Evolutionary conservation across 805 yeast genomes (phyloP), one percentile per base, ranked within the genome.

Genomic region (Kuraishia piskuri): DNA sequence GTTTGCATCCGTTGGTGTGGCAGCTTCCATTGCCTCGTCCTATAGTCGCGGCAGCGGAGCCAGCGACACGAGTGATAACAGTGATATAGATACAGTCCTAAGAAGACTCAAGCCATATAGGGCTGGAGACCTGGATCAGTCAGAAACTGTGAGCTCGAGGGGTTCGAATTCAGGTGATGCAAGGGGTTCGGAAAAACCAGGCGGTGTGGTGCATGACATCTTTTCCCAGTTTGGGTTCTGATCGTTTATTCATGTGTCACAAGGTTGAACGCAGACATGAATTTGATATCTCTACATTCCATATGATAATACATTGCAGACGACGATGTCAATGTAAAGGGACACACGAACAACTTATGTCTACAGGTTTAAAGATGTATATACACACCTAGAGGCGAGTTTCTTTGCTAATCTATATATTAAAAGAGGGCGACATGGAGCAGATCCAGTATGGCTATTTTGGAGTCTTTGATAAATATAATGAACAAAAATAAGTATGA

Each of bases 221-320:
- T 24, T 51, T 14, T 46, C 49, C 14, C 53, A 51, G 26, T 51
- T 51, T 47, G 50, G 50, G 20, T 51, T 24, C 22, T 37, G 53
- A 44, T 14, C 49, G 8, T 46, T 5, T n/a, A 14, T n/a, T n/a
- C n/a, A n/a, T n/a, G n/a, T n/a, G n/a, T n/a, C n/a, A n/a, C n/a
- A 46, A 46, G 14, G 40, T 7, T 31, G 40, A 31, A 31, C 9
- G 40, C 17, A 31, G n/a, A n/a, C n/a, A n/a, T n/a, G n/a, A n/a
- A n/a, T n/a, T n/a, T n/a, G n/a, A n/a, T n/a, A n/a, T n/a, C n/a
- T n/a, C n/a, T n/a, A n/a, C n/a, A n/a, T n/a, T n/a, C n/a, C n/a
- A n/a, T n/a, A n/a, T n/a, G n/a, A n/a, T n/a, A n/a, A n/a, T n/a
- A n/a, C n/a, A n/a, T n/a, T n/a, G n/a, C n/a, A n/a, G n/a, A n/a